A percentile compares a stretch with the other conserved stretches of the same genome.
phyloP scores from a whole-genome alignment of 2,329 filamentous ascomycete species.

The Botrytis tulipae region DNA sequence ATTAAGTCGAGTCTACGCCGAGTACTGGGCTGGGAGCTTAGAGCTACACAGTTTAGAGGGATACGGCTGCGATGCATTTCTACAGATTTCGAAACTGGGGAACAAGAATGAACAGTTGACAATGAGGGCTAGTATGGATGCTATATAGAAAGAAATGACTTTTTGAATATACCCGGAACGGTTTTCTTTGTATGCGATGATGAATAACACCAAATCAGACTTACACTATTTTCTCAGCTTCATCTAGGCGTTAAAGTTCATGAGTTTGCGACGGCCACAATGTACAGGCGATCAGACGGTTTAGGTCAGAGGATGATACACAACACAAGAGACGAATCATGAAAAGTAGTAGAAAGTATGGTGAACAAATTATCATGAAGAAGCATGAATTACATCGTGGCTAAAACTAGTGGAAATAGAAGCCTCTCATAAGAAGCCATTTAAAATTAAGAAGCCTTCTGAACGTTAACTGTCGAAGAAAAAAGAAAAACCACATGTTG shows the following conservation, averaged over 20 bases:
- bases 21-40: conserved; percentile 95
- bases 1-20: conserved; percentile 90
- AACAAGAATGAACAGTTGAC: conserved; percentile 97
- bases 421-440: conserved; percentile 27
- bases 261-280: background rate
- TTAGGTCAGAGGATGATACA: background rate
- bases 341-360: background rate
- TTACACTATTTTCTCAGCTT: background rate
- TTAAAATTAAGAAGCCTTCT: conserved; percentile 26
- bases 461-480: conserved; percentile 22
- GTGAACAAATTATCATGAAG: conserved; percentile 23
- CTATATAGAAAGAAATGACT: conserved; percentile 46
- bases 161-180: conserved; percentile 10
- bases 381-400: conserved; percentile 41
- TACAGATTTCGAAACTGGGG: conserved; percentile 93
- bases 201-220: background rate
- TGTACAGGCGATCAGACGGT: background rate
- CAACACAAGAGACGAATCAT: background rate
- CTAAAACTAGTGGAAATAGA: conserved; percentile 37
- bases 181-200: background rate
- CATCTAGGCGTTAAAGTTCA: background rate
- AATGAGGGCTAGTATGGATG: conserved; percentile 74
- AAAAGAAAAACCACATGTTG: conserved; percentile 28
- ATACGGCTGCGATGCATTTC: conserved; percentile 91
- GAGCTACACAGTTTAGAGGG: conserved; percentile 91